These are phyloP conservation scores for Pseudogymnoascus pannorum DNA, from an alignment of 2,329 filamentous ascomycete genomes.

Conservation along the genomic window DNA sequence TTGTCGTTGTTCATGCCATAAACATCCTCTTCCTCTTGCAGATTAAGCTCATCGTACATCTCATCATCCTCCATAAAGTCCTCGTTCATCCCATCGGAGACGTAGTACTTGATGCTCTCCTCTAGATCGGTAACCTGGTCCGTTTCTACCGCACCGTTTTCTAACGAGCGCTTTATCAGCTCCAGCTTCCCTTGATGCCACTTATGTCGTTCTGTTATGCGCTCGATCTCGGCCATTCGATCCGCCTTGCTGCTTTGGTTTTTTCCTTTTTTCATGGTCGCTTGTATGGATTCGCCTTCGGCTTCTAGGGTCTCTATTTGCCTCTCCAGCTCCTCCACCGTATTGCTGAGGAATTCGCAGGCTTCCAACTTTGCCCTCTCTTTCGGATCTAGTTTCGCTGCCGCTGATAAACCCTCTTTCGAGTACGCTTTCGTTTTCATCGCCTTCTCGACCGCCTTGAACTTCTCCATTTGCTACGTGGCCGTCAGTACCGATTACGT, in stretches of 20 bases:
- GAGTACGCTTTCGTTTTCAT: slow-evolving; percentile 99
- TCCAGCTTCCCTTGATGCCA: slow-evolving; percentile 94
- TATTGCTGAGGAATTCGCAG: slow-evolving; percentile 74
- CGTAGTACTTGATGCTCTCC: slow-evolving; percentile 91
- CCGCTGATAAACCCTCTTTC: slow-evolving; percentile 89
- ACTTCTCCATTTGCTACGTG: slow-evolving; percentile 93
- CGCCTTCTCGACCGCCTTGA: slow-evolving; percentile 99
- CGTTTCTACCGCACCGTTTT: slow-evolving; percentile 85
- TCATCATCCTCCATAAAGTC: slow-evolving; percentile 92
- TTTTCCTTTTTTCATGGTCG: slow-evolving; percentile 91
- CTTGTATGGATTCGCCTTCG: slow-evolving; percentile 78
- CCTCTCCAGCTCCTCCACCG: slow-evolving; percentile 87
- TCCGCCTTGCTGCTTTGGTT: slow-evolving; percentile 77
- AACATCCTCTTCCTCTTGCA: slow-evolving; percentile 84
- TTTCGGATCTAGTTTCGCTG: slow-evolving; percentile 91
- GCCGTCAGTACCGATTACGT: slow-evolving; percentile 6
- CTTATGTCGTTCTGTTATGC: slow-evolving; percentile 83
- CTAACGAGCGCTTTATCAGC: slow-evolving; percentile 77
- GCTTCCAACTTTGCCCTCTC: slow-evolving; percentile 90
- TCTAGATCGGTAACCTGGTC: slow-evolving; percentile 83
- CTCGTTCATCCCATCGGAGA: slow-evolving; percentile 77
- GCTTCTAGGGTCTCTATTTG: slow-evolving; percentile 92
- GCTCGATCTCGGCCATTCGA: slow-evolving; percentile 78
- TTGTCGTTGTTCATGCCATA: slow-evolving; percentile 75
- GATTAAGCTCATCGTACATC: slow-evolving; percentile 88